Evolutionary conservation across 2,329 filamentous ascomycete genomes (phyloP), one percentile per base, ranked within the genome.

Genomic region (Colletotrichum phormii): DNA sequence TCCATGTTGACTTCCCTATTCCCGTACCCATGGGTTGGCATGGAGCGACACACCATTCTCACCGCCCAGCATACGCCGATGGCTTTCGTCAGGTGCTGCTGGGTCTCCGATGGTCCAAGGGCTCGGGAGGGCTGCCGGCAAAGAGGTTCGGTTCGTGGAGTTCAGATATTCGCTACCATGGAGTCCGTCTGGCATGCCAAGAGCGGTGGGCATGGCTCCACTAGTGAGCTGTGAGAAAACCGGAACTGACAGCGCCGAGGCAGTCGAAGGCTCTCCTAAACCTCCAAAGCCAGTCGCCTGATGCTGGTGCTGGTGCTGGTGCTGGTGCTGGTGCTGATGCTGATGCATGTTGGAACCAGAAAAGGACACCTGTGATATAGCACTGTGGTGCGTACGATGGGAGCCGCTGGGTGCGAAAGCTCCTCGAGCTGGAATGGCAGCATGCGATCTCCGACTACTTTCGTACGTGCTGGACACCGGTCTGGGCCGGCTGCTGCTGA

Each of bases 91-190:
- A 11, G 58, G 29, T 6, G 29, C 12, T 5, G 64, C 4, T 15
- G 64, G 33, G 37, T 18, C 22, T 8, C 64, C 64, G 29, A 18
- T 51, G 11, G 31, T 42, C 70, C 70, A 72, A 55, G 61, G 57
- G 7, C 59, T 54, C 4, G 70, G 65, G 4, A 29, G 59, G n/a
- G 65, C 65, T 13, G 53, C 60, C 22, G 70, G 70, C 31, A 70
- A 13, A 1, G 70, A 72, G 33, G 53, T 72, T n/a, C 70, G 70
- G 51, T 72, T 72, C 24, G 13, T 5, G 2, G 22, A 33, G 22
- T 12, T 67, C 3, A 46, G 5, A 29, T 67, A 61, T 11, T 33
- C 26, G 22, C 31, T 7, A 13, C 22, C 22, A 8, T 42, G 62
- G 1, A 18, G n/a, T 33, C 22, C 24, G 3, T 26, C 29, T 7